Conservation (phyloP, 148 eudicot species). For the Rhododendron molle region DNA sequence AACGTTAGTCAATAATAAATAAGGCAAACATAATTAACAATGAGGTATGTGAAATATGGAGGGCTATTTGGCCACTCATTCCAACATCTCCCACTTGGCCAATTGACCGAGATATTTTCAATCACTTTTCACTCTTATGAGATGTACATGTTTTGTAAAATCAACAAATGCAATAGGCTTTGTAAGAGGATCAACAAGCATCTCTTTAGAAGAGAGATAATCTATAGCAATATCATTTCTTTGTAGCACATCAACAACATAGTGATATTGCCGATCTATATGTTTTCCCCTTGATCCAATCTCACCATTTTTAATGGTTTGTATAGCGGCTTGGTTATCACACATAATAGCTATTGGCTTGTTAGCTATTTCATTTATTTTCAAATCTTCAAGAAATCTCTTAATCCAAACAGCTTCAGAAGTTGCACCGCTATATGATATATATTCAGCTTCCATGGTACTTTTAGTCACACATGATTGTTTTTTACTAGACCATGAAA, state of each 20-base stretch:
- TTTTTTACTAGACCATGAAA: neutral
- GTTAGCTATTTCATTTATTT: neutral
- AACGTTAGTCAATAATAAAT: neutral
- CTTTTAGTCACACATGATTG: neutral
- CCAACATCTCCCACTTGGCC: neutral
- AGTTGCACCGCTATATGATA: neutral
- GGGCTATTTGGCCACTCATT: neutral
- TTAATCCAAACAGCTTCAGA: neutral
- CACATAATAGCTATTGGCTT: neutral
- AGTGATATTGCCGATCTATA: neutral
- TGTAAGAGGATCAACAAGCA: neutral
- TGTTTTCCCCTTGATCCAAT: neutral
- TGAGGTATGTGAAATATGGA: neutral
- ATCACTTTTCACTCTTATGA: neutral
- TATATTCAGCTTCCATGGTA: conserved; percentile 3
- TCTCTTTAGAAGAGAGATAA: neutral
- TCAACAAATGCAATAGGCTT: neutral
- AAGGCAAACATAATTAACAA: neutral
- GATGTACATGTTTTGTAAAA: neutral
- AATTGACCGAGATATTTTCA: neutral
- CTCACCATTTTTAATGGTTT: neutral
- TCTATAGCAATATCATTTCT: neutral
- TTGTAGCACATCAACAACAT: conserved; percentile 1
- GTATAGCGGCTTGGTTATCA: neutral
- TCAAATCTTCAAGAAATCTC: neutral